Evolutionary conservation across 2,329 filamentous ascomycete species (phyloP), one percentile per base, ranked within the genome.

Genomic region (Colletotrichum eremochloae): DNA sequence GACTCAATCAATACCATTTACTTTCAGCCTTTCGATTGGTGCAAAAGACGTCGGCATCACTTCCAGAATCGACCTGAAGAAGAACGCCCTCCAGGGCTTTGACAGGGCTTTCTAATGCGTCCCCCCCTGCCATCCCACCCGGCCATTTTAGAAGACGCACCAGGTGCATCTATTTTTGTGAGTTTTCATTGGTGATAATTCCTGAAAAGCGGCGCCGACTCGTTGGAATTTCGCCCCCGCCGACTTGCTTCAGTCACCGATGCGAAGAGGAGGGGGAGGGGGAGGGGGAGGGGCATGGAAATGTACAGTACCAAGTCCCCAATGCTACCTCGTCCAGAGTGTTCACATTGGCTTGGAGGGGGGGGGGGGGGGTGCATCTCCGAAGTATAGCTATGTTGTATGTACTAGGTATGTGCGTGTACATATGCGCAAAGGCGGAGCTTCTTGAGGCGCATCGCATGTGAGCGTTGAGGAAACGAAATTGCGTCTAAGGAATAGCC

Each of bases 171-270:
- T 42, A 71, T 74, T 77, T 76, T 75, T 68, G 61, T 29, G 75
- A 72, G 75, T 75, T 78, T 75, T 75, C 67, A 83, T 83, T 84
- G 81, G 82, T 68, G 71, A 64, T 71, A 77, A 81, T 77, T 78
- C 66, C 36, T 38, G 75, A 74, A 79, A 77, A 76, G 67, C 68
- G 71, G 67, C 56, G 67, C 67, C 56, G 56, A 62, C 56, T 29
- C 68, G 36, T 48, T 71, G 67, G 67, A 40, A 70, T 70, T 73
- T 65, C 48, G 55, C 38, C 42, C 58, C 53, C 62, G 40, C 68
- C 67, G 38, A 48, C 14, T 55, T 29, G n/a, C 55, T 61, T 69
- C 60, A 48, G 44, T 64, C 58, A 63, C 40, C 57, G 68, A 71
- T 63, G 64, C 42, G 56, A 48, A 48, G 33, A 33, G 18, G 24